A percentile compares a stretch with the other conserved stretches of the same genome.
Conservation (phyloP, 2,329 filamentous ascomycete genomes). For the Diplodia seriata region DNA sequence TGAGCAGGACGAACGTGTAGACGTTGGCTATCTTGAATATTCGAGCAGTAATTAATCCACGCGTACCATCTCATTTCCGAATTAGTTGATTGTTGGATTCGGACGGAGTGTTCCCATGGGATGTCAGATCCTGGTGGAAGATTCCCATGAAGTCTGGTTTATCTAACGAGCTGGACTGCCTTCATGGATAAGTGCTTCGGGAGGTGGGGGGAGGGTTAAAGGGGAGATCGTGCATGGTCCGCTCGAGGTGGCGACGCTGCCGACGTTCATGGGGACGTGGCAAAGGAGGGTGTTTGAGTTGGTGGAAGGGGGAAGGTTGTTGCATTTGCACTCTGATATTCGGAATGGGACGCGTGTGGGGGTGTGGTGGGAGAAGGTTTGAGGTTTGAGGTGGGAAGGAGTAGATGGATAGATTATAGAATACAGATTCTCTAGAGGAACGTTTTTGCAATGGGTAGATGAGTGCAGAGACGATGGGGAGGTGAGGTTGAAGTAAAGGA, state of each 20-base stretch:
- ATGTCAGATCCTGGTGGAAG: slow-evolving; percentile 2
- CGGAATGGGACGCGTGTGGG: not conserved
- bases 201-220: not conserved
- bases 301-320: not conserved
- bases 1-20: not conserved
- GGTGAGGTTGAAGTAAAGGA: no score
- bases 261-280: not conserved
- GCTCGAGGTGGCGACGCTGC: slow-evolving; percentile 1
- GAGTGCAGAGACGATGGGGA: no score
- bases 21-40: not conserved
- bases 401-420: not conserved
- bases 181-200: not conserved
- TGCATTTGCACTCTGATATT: not conserved
- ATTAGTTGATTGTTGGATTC: not conserved
- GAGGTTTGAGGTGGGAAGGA: not conserved
- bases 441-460: no score
- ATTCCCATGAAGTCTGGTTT: not conserved
- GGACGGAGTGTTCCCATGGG: not conserved
- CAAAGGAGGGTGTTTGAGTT: slow-evolving; percentile 1
- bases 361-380: slow-evolving; percentile 21
- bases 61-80: not conserved
- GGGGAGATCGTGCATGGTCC: slow-evolving; percentile 11
- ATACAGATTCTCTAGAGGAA: not conserved
- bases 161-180: not conserved
- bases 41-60: not conserved